phyloP scores from a whole-genome alignment of 2,329 filamentous ascomycete genomes.

The Colletotrichum filicis region DNA sequence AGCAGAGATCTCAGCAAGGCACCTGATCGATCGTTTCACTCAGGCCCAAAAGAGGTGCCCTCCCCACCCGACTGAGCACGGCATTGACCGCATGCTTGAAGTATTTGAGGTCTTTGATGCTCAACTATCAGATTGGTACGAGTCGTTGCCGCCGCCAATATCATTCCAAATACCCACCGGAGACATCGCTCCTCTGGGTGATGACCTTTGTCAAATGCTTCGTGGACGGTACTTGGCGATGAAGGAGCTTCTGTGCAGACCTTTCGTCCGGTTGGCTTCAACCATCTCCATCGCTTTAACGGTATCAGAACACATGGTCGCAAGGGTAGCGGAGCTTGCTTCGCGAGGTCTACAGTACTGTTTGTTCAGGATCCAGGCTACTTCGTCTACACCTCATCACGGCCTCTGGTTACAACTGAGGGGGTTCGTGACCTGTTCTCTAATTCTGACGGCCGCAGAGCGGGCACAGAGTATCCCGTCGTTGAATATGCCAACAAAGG shows the following conservation, averaged over 20 bases:
- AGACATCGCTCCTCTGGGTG: slow-evolving; percentile 8
- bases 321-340: slow-evolving; percentile 13
- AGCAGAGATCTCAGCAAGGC: slow-evolving; percentile 30
- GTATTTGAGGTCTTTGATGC: slow-evolving; percentile 30
- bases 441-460: slow-evolving; percentile 26
- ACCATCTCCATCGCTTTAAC: slow-evolving; percentile 25
- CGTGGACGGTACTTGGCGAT: slow-evolving; percentile 22
- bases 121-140: slow-evolving; percentile 33
- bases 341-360: slow-evolving; percentile 28
- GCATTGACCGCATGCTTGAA: slow-evolving; percentile 33
- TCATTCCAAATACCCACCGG: slow-evolving; percentile 28
- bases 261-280: slow-evolving; percentile 28
- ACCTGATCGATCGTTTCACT: slow-evolving; percentile 26
- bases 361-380: slow-evolving; percentile 25
- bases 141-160: slow-evolving; percentile 13
- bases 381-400: slow-evolving; percentile 7
- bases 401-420: slow-evolving; percentile 28
- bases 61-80: slow-evolving; percentile 14
- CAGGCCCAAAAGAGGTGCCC: slow-evolving; percentile 9
- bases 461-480: slow-evolving; percentile 24
- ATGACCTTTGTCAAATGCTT: slow-evolving; percentile 31
- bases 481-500: slow-evolving; percentile 23
- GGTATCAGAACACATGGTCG: slow-evolving; percentile 2
- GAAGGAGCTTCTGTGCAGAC: slow-evolving; percentile 22
- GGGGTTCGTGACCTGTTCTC: slow-evolving; percentile 31